phyloP scores from a whole-genome alignment of 768 basidiomycete species.

The Albatrellus ellisii region DNA sequence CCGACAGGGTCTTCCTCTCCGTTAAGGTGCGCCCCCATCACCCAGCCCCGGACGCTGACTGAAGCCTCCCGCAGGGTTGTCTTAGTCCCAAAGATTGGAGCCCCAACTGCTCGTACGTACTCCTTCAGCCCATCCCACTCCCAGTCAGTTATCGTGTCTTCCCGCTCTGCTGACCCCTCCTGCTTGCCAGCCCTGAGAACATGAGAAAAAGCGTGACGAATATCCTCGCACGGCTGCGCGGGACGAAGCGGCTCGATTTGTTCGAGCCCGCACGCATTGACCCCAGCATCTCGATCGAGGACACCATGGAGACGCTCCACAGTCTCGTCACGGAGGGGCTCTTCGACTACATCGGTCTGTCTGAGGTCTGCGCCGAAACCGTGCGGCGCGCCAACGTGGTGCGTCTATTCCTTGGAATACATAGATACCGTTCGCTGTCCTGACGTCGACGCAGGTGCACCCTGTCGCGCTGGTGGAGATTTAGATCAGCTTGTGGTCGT shows the following conservation, averaged over 20 bases:
- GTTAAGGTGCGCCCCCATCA: constrained; percentile 25
- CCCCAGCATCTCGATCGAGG: constrained; percentile 29
- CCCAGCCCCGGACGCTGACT: neutral
- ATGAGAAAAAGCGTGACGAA: constrained; percentile 30
- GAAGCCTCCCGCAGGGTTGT: neutral
- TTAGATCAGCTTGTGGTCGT: constrained; percentile 48
- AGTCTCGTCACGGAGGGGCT: constrained; percentile 37
- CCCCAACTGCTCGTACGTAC: neutral
- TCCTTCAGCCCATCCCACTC: neutral
- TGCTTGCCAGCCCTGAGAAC: constrained; percentile 23
- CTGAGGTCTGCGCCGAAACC: constrained; percentile 35
- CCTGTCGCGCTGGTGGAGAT: constrained; percentile 52
- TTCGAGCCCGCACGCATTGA: constrained; percentile 41
- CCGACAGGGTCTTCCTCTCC: constrained; percentile 30
- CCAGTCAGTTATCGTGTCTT: neutral
- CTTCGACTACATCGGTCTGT: constrained; percentile 44
- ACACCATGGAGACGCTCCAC: constrained; percentile 27
- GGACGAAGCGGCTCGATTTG: constrained; percentile 41
- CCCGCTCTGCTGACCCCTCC: too few species aligned
- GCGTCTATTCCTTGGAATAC: neutral
- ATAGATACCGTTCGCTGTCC: neutral
- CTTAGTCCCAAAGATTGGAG: neutral
- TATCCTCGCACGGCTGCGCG: constrained; percentile 30
- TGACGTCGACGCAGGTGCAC: constrained; percentile 18
- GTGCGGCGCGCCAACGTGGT: constrained; percentile 28